Evolutionary conservation across 202 grass and related monocot genomes (phyloP), one percentile per base, ranked within the genome.

Genomic region (Alloteropsis angusta): DNA sequence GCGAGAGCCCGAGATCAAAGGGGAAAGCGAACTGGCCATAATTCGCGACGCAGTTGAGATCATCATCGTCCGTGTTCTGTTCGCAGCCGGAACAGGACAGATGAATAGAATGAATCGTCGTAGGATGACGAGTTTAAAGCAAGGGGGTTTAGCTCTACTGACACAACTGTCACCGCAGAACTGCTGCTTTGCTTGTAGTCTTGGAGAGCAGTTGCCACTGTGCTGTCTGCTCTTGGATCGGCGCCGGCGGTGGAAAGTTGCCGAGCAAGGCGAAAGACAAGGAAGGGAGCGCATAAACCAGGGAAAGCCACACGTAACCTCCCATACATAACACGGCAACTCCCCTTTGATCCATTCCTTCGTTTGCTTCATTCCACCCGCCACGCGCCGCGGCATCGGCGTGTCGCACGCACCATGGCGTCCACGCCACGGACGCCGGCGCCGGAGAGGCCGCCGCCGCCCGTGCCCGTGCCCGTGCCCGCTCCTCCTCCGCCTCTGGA

Each of bases 401-500:
- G 4, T 18, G 41, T 1, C 37, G n/a, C 68, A 26, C n/a, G 17
- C 44, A 26, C 43, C 68, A 90, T 90, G 88, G 61, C 44, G 61
- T 78, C 81, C 8, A 56, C 75, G n/a, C 80, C 68, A 8, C 75
- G 74, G 17, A 70, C 78, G 41, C 82, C 74, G 68, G 48, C 83
- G 75, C 87, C 87, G 32, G 66, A 52, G 6, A 55, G 79, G 69
- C 63, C 76, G 14, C 86, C 86, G 58, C 81, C 86, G 10, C 80
- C 67, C 54, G 73, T 55, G 41, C 77, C 54, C 54, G 73, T 35
- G 41, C 71, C 54, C 54, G 73, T 35, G 41, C 71, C 66, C 53
- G 38, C 14, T 13, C 35, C 60, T 17, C 72, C 60, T 19, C 25
- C 53, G 45, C 38, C 48, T 15, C 17, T 39, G 26, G 17, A 15